These are phyloP conservation scores for Entomortierella parvispora DNA, from an alignment of 192 early-diverging fungal species.

Conservation along the genomic window DNA sequence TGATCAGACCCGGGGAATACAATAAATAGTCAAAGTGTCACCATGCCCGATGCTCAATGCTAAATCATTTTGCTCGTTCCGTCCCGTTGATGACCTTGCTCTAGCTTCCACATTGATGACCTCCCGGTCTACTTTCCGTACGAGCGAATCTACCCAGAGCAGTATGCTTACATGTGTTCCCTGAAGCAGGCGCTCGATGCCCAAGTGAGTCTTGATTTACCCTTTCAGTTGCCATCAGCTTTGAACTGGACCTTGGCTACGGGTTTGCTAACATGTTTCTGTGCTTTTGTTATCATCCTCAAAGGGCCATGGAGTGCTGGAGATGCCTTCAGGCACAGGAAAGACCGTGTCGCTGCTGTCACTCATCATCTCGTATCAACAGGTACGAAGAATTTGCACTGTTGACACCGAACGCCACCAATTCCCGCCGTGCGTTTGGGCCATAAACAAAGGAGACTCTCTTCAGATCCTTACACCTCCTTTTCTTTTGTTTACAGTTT, in stretches of 20 bases:
- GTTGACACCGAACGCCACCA: constrained; percentile 37
- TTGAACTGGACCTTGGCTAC: neutral
- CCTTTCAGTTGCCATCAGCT: constrained; percentile 3
- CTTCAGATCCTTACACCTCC: too few relatives aligned
- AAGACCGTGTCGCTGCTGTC: constrained; percentile 97
- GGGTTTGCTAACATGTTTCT: neutral
- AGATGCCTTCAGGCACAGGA: constrained; percentile 99
- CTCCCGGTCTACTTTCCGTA: constrained; percentile 98
- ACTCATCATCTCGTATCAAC: constrained; percentile 95
- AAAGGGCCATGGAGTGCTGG: constrained; percentile 94
- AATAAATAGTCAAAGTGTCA: too few relatives aligned
- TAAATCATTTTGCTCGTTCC: too few relatives aligned
- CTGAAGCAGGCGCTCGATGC: constrained; percentile 94
- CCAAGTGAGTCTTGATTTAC: constrained; percentile 60
- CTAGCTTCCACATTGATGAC: constrained; percentile 82
- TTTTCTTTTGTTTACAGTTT: constrained; percentile 47
- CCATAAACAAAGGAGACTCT: too few relatives aligned
- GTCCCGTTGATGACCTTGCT: neutral
- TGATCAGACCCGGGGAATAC: neutral
- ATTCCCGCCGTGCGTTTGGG: too few relatives aligned
- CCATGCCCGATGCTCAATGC: too few relatives aligned
- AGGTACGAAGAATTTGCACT: constrained; percentile 56
- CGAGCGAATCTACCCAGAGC: constrained; percentile 99
- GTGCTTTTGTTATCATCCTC: neutral
- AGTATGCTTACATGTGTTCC: constrained; percentile 98